Evolutionary conservation across 164 flowering plant species (phyloP), one percentile per base, ranked within the genome.

Genomic region (Kalanchoe fedtschenkoi): DNA sequence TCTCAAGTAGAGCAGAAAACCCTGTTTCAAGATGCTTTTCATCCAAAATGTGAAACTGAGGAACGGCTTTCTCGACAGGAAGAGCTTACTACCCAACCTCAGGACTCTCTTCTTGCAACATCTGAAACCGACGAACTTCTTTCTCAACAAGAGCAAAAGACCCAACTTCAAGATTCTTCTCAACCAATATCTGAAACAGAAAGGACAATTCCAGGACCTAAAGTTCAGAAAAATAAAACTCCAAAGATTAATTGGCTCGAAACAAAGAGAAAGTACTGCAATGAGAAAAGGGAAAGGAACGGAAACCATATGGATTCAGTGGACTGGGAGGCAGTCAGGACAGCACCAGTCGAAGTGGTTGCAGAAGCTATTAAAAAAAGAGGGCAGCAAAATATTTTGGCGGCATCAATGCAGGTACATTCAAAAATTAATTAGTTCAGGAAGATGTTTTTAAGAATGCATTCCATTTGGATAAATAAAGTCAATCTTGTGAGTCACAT

Each of bases 241-340:
- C 29, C 54, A 21, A 7, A 6, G 15, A 47, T 60, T 38, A 17
- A 21, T 24, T 60, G 62, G 62, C 43, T 34, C 24, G 10, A 24
- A 24, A 34, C 21, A 21, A 60, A 39, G 24, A 60, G 29, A 35
- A 19, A 34, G n/a, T 35, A 60, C 30, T n/a, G 30, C 62, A 38
- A 26, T 9, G 26, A 37, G 8, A 35, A 37, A 19, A 24, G 30
- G 7, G 62, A 34, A 60, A 60, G 43, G 13, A 6, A 60, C 30
- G 10, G 24, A 13, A 44, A 22, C 24, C 22, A 37, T 14, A 60
- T 34, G 46, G 62, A 60, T 38, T 60, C 62, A 5, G 13, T 60
- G 22, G 43, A 37, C 43, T 60, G 62, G 62, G 43, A 60, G 4
- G 41, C 62, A 14, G 62, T 60, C 6, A 34, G 62, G 28, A 26